These are phyloP conservation scores for Diaporthe caulivora DNA, from an alignment of 2,329 filamentous ascomycete genomes.

Conservation along the genomic window DNA sequence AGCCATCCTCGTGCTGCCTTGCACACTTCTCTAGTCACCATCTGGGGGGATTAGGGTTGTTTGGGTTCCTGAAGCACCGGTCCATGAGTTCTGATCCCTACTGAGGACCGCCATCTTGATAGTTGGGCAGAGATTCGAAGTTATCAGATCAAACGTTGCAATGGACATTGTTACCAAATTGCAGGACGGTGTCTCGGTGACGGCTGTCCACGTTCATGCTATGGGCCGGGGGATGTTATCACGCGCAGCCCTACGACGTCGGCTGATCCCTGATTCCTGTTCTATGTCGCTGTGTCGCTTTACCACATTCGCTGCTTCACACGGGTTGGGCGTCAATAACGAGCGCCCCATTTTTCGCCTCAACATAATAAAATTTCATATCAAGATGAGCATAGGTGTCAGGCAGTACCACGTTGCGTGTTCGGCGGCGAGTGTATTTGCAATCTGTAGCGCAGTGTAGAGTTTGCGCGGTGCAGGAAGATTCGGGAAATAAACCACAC, in stretches of 20 bases:
- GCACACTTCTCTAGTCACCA: background rate
- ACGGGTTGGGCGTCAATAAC: background rate
- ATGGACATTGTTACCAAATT: background rate
- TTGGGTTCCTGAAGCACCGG: background rate
- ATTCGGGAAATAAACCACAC: background rate
- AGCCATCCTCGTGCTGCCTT: background rate
- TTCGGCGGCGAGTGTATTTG: background rate
- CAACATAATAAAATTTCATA: background rate
- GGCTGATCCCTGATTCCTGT: background rate
- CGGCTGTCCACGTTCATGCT: background rate
- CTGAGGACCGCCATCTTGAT: too few species aligned
- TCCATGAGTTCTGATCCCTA: background rate
- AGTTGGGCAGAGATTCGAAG: background rate
- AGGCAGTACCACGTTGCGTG: background rate
- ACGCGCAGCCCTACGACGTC: background rate
- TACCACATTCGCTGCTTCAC: background rate
- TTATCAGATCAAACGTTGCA: slow-evolving; percentile 22
- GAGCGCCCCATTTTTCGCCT: background rate
- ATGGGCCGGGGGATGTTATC: background rate
- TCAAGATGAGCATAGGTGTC: background rate
- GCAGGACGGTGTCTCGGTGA: background rate
- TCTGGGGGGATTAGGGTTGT: background rate
- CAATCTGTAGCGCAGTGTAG: background rate
- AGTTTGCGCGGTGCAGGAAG: background rate
- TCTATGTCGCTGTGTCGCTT: background rate